A percentile compares a stretch with the other conserved stretches of the same genome.
These are phyloP conservation scores for Russula brevipes DNA, from an alignment of 768 basidiomycete species.

Conservation along the genomic window DNA sequence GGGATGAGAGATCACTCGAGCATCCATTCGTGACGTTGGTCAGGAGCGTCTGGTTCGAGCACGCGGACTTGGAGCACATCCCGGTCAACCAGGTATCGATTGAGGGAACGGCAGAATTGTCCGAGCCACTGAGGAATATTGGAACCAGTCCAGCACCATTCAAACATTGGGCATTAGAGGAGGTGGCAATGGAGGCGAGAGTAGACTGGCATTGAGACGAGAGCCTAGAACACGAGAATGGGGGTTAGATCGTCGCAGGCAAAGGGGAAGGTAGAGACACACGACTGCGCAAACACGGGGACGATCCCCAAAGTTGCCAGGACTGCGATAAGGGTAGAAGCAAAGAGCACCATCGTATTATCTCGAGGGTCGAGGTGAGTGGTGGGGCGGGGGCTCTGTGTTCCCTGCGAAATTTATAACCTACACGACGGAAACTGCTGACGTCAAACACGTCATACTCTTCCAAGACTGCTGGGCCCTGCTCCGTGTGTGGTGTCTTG, in stretches of 20 bases:
- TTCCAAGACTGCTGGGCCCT: too few species aligned
- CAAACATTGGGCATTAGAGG: constrained; percentile 46
- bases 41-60: constrained; percentile 57
- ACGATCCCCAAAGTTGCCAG: constrained; percentile 22
- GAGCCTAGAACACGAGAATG: constrained; percentile 31
- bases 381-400: too few species aligned
- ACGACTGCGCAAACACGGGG: constrained; percentile 26
- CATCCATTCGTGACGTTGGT: constrained; percentile 51
- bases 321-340: constrained; percentile 10
- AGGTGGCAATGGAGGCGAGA: constrained; percentile 40
- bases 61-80: constrained; percentile 47
- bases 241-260: neutral
- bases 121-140: constrained; percentile 33
- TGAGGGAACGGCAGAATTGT: constrained; percentile 41
- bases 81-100: constrained; percentile 58
- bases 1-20: constrained; percentile 35
- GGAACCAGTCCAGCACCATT: constrained; percentile 42
- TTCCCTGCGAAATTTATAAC: too few species aligned
- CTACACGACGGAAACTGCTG: too few species aligned
- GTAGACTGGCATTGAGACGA: constrained; percentile 47
- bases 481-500: too few species aligned
- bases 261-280: neutral
- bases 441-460: too few species aligned
- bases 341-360: neutral
- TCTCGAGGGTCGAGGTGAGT: too few species aligned